Base-by-base conservation (phyloP, 106 monocot species). In the Platanthera zijinensis region DNA sequence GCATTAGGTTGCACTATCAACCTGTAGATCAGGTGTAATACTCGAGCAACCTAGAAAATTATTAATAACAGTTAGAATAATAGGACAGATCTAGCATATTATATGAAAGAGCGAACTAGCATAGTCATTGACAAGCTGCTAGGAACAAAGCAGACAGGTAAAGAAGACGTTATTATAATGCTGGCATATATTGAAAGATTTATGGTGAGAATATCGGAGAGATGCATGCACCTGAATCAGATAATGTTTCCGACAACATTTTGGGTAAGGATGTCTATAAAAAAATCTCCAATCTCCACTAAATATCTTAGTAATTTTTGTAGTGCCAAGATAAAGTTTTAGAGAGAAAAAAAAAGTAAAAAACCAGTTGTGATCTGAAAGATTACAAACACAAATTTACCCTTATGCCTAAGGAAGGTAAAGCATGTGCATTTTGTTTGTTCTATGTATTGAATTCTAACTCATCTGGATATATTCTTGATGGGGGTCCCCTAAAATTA, bases 11-110 rank as follows among this genome's bases (percentile, higher is more conserved):
- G 97, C 6, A 91, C 94, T 19, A 94, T 82, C 76, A 99, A 85
- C 51, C 94, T 94, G 74, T 92, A 94, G 25, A 99, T 86, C 59
- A 99, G 85, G 84, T 92, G 97, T 88, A 99, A 76, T 56, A 99
- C 91, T 77, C 97, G 88, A 22, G 94, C 91, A 84, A 94, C 94
- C 97, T 99, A 79, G 1, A 76, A 75, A 83, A 63, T 18, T 51
- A 18, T 12, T 51, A 72, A 48, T 17, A 15, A 47, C 25, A 70
- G 15, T 70, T 48, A 70, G 66, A 66, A 39, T 66, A 66, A 32
- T 66, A 66, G 32, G 52, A 32, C 30, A 19, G 25, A 66, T 30
- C 66, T 32, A 66, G 32, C 66, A 66, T 66, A 32, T 66, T 66
- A 66, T 66, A 39, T 39, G 39, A 39, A 39, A 39, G 39, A 39